Base-by-base conservation (phyloP, 257 asterid genomes). In the Mitragyna speciosa region DNA sequence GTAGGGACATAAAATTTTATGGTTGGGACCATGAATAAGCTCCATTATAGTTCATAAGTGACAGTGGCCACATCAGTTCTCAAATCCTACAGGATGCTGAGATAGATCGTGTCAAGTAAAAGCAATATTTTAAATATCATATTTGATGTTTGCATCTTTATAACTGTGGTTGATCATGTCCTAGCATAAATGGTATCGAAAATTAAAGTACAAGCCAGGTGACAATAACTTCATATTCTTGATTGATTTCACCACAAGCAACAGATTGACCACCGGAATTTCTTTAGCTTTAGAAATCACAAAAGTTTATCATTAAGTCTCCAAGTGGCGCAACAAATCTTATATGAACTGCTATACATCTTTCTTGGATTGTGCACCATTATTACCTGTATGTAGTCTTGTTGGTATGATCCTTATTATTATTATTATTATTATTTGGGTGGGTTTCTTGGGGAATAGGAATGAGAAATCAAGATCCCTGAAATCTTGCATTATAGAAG, bases 21-120 rank as follows among this genome's bases (percentile, higher is more conserved):
- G 19, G 20, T 65, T 72, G 79, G 85, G 72, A 6, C 82, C 85
- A 78, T 73, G 33, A 36, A 75, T 75, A 58, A 67, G 75, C 17
- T 66, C 79, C 39, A 15, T 41, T 49, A 16, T 63, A 1, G 54
- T 31, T 24, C 59, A 63, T 47, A 59, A 56, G 15, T 49, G 41
- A 43, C 41, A 45, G 7, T 15, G 26, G 63, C 36, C 56, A 48
- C 76, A 48, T n/a, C n/a, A 47, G 26, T 48, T 64, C 12, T 48
- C 66, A 43, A 65, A 2, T 28, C 28, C 20, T 71, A 58, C 72
- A 59, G 45, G 20, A 71, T 22, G 80, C 68, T 72, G 39, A 76
- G 19, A n/a, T n/a, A 6, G 56, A 84, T 19, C 39, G 20, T 79
- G 63, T 54, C 26, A 26, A 28, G 19, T 15, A 61, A n/a, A 61